Evolutionary conservation across 495 filamentous ascomycete genomes (phyloP), one percentile per base, ranked within the genome.

Genomic region (Penicillium canariense): DNA sequence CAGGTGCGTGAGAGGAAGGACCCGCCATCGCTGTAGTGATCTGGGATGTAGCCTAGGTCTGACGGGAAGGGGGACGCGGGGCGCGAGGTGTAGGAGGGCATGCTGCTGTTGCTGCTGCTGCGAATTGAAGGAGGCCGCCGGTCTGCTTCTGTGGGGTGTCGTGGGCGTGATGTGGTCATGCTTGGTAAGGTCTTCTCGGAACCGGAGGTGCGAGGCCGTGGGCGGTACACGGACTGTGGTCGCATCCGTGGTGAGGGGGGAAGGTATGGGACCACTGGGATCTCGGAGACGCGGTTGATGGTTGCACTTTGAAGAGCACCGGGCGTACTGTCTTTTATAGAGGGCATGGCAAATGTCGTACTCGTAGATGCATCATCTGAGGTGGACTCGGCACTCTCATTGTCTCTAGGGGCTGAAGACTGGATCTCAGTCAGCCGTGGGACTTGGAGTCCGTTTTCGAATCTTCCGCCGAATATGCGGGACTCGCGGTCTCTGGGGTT

Each of bases 31-130:
- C 51, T 61, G 43, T 65, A 40, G 26, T 67, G 59, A 11, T 57
- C 61, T 5, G 70, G 61, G 1, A 58, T 55, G 22, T 62, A 63
- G 32, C 62, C 43, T 26, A 18, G 51, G 5, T 66, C 61, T 30
- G 22, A 18, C 7, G 46, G 35, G 46, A 50, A 55, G n/a, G 62
- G 58, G 15, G 62, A 68, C 9, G 36, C 14, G 1, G 61, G 54
- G 12, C 58, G 56, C 5, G 63, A 48, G 2, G 61, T 60, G 39
- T 60, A 68, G 15, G 59, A 56, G 2, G 60, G 55, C 5, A 68
- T 47, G 52, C 59, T 68, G 45, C 52, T 60, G 35, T 57, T 68
- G 58, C 69, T 67, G 44, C 60, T 54, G 43, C 52, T 76, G 54
- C 67, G 68, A 2, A 65, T 52, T 1, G 73, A 66, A 4, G 64